Evolutionary conservation across 1,139 yeast genomes (phyloP).

Genomic region (Candida anutae): DNA sequence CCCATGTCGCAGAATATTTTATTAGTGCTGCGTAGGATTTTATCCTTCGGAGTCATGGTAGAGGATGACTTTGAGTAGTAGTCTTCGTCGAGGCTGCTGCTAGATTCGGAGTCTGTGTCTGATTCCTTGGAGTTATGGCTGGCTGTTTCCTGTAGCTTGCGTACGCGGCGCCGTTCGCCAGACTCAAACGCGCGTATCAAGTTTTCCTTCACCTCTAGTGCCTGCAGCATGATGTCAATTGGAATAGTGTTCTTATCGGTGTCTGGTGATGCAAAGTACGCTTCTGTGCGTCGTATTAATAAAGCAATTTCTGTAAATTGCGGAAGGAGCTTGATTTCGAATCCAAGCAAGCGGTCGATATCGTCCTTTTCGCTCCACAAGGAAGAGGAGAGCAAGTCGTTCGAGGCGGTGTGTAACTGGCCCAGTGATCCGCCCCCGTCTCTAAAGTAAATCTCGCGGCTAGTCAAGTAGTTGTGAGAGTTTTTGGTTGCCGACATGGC

Average conservation of each 20-base stretch:
- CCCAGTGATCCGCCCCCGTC: conserved; percentile 2
- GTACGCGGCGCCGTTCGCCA: conserved; percentile 28
- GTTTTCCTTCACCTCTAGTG: conserved; percentile 39
- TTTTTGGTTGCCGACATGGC: conserved; percentile 38
- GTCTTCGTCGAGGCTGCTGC: not conserved
- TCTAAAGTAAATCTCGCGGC: conserved; percentile 3
- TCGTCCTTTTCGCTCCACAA: conserved; percentile 19
- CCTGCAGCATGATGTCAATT: conserved; percentile 29
- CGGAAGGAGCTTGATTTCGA: conserved; percentile 47
- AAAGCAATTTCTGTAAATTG: conserved; percentile 39
- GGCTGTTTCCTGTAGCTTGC: conserved; percentile 22
- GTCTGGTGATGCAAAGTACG: conserved; percentile 9
- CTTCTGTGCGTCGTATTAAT: conserved; percentile 34
- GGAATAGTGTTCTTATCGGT: conserved; percentile 16
- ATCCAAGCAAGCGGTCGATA: conserved; percentile 54
- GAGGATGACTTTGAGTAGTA: too few relatives aligned
- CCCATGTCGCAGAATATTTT: conserved; percentile 50
- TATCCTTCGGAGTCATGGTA: conserved; percentile 21
- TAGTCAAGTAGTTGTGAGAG: conserved; percentile 19
- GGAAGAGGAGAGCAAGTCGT: conserved; percentile 4
- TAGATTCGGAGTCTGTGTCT: conserved; percentile 1
- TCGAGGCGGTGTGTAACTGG: conserved; percentile 1
- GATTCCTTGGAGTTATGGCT: conserved; percentile 11
- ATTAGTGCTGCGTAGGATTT: conserved; percentile 45
- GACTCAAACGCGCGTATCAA: conserved; percentile 23